phyloP scores from a whole-genome alignment of 1,284 basidiomycete species.

The Naganishia liquefaciens region DNA sequence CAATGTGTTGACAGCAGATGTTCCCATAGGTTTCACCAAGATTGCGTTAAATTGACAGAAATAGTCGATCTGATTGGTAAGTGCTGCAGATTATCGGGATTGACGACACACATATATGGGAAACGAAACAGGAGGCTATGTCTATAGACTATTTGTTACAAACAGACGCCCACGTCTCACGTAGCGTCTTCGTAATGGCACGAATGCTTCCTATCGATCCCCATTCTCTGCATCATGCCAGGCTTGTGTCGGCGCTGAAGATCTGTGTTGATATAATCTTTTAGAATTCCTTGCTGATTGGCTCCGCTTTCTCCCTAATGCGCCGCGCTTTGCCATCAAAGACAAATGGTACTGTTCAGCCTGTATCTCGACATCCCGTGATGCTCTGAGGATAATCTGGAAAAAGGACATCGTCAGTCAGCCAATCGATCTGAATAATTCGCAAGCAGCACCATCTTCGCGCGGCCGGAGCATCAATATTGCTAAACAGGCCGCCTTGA shows the following conservation, averaged over 20 bases:
- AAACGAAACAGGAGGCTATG: background rate
- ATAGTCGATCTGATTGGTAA: constrained; percentile 21
- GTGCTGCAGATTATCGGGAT: background rate
- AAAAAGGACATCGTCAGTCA: constrained; percentile 7
- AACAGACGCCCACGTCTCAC: background rate
- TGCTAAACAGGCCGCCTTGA: no score
- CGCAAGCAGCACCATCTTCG: no score
- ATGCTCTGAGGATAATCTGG: background rate
- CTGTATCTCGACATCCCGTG: background rate
- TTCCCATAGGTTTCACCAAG: constrained; percentile 4
- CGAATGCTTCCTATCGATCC: background rate
- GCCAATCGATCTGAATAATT: no score
- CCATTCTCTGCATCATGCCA: no score
- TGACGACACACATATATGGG: background rate
- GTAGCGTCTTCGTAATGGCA: background rate
- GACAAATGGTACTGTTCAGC: constrained; percentile 19
- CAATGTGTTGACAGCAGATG: background rate
- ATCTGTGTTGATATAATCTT: background rate
- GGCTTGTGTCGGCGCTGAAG: no score
- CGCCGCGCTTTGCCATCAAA: background rate
- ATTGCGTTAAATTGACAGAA: constrained; percentile 10
- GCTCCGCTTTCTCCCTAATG: constrained; percentile 3
- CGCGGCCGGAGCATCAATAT: no score
- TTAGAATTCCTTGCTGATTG: background rate
- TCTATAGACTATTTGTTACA: background rate